These are phyloP conservation scores for Yamadazyma laniorum DNA, from an alignment of 805 yeast species.

Conservation along the genomic window DNA sequence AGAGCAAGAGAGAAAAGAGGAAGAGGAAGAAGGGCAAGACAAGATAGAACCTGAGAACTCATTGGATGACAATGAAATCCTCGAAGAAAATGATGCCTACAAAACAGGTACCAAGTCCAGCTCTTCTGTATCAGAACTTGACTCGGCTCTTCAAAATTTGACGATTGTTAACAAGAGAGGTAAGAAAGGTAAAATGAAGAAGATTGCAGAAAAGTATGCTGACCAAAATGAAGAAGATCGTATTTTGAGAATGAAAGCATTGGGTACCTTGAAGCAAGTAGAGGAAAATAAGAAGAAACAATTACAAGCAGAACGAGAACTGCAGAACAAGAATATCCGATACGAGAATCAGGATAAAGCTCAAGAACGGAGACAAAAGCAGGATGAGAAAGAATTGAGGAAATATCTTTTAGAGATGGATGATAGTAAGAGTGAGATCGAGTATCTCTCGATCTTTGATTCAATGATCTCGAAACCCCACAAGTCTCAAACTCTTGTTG, in stretches of 20 bases:
- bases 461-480: constrained; percentile 45
- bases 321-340: constrained; percentile 21
- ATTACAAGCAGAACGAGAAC: constrained; percentile 29
- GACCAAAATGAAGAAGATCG: constrained; percentile 93
- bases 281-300: constrained; percentile 25
- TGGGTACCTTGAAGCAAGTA: constrained; percentile 76
- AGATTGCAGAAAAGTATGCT: constrained; percentile 77
- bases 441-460: constrained; percentile 45
- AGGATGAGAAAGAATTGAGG: constrained; percentile 45
- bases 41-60: neutral
- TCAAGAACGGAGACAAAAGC: constrained; percentile 43
- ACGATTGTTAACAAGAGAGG: constrained; percentile 53
- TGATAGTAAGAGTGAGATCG: constrained; percentile 27
- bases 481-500: constrained; percentile 51
- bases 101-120: neutral
- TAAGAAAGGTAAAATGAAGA: constrained; percentile 78
- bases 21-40: constrained; percentile 8
- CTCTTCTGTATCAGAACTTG: constrained; percentile 2
- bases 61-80: neutral
- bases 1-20: constrained; percentile 11
- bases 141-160: constrained; percentile 10
- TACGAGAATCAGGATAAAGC: constrained; percentile 26
- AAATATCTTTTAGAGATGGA: constrained; percentile 33
- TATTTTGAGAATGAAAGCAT: constrained; percentile 65
- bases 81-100: neutral